phyloP scores from a whole-genome alignment of 2,329 filamentous ascomycete species.

The Diaporthe eres region DNA sequence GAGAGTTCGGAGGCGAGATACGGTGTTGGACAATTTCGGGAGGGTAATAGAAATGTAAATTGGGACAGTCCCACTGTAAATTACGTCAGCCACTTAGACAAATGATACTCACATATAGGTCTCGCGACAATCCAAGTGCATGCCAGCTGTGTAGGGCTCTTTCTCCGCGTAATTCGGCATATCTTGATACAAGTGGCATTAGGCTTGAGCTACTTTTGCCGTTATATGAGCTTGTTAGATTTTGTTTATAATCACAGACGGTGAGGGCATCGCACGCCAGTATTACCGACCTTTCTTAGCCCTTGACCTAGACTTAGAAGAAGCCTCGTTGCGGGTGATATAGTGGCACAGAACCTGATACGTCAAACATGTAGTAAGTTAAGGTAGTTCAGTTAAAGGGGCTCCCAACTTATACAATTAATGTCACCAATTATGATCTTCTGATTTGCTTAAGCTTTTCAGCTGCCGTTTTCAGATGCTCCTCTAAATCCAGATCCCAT shows the following conservation, averaged over 20 bases:
- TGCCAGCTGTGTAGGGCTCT: background rate
- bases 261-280: background rate
- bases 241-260: background rate
- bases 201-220: background rate
- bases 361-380: background rate
- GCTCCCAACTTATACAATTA: background rate
- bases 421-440: background rate
- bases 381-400: background rate
- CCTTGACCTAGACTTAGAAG: background rate
- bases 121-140: background rate
- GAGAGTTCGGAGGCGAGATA: slow-evolving; percentile 20
- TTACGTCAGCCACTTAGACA: background rate
- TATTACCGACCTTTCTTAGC: background rate
- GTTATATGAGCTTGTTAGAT: slow-evolving; percentile 1
- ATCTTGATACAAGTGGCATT: background rate
- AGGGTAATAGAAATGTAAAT: slow-evolving; percentile 18
- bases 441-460: background rate
- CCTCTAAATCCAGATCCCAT: slow-evolving; percentile 19
- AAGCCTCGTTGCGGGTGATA: background rate
- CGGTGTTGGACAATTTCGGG: slow-evolving; percentile 11
- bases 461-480: slow-evolving; percentile 12
- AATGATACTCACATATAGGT: background rate
- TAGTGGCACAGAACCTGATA: background rate
- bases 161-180: too few species aligned
- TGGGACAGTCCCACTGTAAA: background rate